A percentile compares a stretch with the other conserved stretches of the same genome.
Evolutionary conservation across 495 filamentous ascomycete genomes (phyloP).

Genomic region (Pseudoneurospora amorphoporcata): DNA sequence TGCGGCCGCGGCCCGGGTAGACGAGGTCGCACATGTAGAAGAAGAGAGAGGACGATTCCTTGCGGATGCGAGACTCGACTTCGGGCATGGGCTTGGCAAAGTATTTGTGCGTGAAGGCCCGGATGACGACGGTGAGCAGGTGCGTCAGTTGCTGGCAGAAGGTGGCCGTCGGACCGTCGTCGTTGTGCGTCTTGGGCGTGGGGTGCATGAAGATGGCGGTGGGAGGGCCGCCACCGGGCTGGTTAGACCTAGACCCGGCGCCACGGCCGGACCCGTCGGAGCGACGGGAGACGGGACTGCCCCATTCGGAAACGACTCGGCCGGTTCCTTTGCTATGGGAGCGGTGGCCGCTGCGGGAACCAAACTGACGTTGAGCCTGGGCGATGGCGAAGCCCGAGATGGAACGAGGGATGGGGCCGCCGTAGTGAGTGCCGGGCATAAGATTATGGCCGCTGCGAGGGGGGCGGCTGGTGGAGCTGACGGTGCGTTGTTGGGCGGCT

Average conservation of each 20-base stretch:
- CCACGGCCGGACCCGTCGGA: neutral
- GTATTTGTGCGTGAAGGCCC: neutral
- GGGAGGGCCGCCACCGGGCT: neutral
- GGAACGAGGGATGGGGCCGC: neutral
- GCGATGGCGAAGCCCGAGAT: neutral
- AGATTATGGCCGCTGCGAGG: neutral
- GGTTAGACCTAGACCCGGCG: neutral
- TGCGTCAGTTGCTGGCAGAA: neutral
- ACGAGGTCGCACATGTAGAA: slow-evolving; percentile 17
- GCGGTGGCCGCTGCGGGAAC: neutral
- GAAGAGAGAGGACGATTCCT: slow-evolving; percentile 13
- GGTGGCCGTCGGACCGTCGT: neutral
- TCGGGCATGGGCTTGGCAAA: neutral
- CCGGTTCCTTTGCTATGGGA: neutral
- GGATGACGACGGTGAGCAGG: neutral
- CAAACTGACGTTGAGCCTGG: neutral
- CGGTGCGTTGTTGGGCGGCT: neutral
- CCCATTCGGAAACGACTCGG: neutral
- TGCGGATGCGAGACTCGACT: neutral
- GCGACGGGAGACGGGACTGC: neutral
- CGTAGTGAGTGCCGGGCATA: neutral
- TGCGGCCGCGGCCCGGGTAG: slow-evolving; percentile 2
- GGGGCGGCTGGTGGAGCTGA: neutral
- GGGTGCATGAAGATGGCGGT: neutral
- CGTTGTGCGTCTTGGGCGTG: neutral